A percentile compares a stretch with the other conserved stretches of the same genome.
These are phyloP conservation scores for Xylaria arbuscula DNA, from an alignment of 2,329 filamentous ascomycete genomes.

Conservation along the genomic window DNA sequence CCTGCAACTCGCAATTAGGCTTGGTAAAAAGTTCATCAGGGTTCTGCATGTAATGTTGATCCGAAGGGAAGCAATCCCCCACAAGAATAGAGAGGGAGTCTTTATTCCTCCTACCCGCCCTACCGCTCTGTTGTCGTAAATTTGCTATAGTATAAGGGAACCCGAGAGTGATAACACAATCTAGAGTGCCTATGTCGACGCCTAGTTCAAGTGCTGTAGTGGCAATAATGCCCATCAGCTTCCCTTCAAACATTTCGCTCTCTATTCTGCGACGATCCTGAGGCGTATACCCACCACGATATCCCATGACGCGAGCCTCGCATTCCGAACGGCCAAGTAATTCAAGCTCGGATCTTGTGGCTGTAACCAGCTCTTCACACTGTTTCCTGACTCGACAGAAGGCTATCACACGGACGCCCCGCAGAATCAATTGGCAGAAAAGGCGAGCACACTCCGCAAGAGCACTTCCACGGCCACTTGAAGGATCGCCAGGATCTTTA, in stretches of 20 bases:
- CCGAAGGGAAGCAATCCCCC: conserved; percentile 88
- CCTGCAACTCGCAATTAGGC: conserved; percentile 87
- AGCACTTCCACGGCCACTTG: conserved; percentile 84
- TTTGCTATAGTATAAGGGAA: conserved; percentile 98
- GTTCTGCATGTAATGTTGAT: conserved; percentile 97
- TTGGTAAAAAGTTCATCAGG: conserved; percentile 93
- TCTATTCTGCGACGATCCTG: conserved; percentile 91
- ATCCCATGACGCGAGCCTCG: conserved; percentile 87
- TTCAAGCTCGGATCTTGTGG: conserved; percentile 81
- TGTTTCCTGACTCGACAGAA: conserved; percentile 90
- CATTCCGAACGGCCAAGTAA: conserved; percentile 79
- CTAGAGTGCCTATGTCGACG: conserved; percentile 92
- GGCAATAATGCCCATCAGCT: conserved; percentile 90
- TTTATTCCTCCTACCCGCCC: conserved; percentile 90
- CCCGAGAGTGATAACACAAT: conserved; percentile 92
- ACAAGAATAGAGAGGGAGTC: conserved; percentile 92
- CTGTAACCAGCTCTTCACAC: conserved; percentile 84
- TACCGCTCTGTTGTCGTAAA: conserved; percentile 90
- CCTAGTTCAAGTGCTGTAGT: conserved; percentile 94
- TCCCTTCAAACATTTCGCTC: conserved; percentile 96
- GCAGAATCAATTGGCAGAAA: conserved; percentile 88
- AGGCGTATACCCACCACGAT: conserved; percentile 92
- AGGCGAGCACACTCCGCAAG: conserved; percentile 88
- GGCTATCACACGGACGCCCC: conserved; percentile 90
- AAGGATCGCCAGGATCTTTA: conserved; percentile 87